phyloP scores from a whole-genome alignment of 2,329 filamentous ascomycete genomes.

The Aphanoascus verrucosus region DNA sequence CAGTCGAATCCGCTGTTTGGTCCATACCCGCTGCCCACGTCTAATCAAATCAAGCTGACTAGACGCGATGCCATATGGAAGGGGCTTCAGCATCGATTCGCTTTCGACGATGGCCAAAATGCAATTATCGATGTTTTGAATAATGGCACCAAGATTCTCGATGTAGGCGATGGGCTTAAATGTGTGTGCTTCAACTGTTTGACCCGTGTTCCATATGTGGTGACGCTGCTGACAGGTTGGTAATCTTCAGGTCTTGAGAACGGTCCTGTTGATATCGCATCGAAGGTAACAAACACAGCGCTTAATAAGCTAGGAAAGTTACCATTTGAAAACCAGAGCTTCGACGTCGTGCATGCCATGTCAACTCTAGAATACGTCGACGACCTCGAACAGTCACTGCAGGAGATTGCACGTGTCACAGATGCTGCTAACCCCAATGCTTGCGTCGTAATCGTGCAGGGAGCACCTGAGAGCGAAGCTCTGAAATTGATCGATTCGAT shows the following conservation, averaged over 20 bases:
- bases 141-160: constrained; percentile 6
- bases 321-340: constrained; percentile 6
- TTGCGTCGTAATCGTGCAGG: constrained; percentile 8
- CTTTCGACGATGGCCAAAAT: background rate
- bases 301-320: background rate
- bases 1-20: background rate
- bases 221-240: background rate
- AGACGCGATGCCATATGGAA: constrained; percentile 2
- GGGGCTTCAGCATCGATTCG: background rate
- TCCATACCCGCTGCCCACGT: constrained; percentile 2
- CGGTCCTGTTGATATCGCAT: background rate
- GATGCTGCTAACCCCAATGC: background rate
- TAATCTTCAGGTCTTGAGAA: background rate
- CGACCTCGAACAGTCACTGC: background rate
- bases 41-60: background rate
- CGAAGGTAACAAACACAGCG: background rate
- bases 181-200: background rate
- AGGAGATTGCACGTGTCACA: constrained; percentile 6
- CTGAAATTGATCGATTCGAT: constrained; percentile 2
- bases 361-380: constrained; percentile 1
- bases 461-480: constrained; percentile 8
- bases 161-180: constrained; percentile 1
- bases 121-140: background rate
- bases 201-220: background rate
- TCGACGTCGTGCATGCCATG: constrained; percentile 5